Evolutionary conservation across 345 rosid species (phyloP).

Genomic region (Heritiera fomes): DNA sequence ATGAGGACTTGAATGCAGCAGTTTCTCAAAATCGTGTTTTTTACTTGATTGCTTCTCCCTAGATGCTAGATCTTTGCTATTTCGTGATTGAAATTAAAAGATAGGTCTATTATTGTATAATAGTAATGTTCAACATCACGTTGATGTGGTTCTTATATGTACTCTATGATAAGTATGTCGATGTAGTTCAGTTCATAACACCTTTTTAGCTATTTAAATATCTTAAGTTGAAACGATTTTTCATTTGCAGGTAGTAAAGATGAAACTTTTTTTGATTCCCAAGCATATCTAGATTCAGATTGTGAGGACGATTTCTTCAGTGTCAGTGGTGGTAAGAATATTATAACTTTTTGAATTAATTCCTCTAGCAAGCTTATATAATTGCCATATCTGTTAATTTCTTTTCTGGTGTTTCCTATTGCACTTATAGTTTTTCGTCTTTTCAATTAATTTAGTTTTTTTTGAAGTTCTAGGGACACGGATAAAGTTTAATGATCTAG

Average conservation of each 20-base stretch:
- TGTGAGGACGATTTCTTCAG: conserved; percentile 92
- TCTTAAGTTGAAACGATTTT: background rate
- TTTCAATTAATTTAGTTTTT: background rate
- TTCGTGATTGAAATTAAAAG: background rate
- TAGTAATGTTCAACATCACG: background rate
- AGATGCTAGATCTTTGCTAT: background rate
- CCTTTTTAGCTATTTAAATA: background rate
- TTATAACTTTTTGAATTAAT: background rate
- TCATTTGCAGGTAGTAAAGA: conserved; percentile 72
- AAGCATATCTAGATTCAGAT: conserved; percentile 76
- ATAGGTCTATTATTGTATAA: background rate
- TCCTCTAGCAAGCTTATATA: background rate
- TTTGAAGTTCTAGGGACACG: background rate
- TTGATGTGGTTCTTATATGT: background rate
- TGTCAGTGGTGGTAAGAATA: conserved; percentile 82
- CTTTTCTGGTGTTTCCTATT: background rate
- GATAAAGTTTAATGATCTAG: background rate
- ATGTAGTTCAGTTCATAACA: background rate
- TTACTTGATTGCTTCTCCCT: background rate
- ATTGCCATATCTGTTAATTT: background rate
- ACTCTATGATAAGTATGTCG: background rate
- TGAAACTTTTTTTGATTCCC: conserved; percentile 82
- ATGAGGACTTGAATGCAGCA: background rate
- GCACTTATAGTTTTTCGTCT: background rate
- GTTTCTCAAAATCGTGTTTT: background rate